phyloP scores from a whole-genome alignment of 331 rosid genomes.

The Erythrophleum ivorense region DNA sequence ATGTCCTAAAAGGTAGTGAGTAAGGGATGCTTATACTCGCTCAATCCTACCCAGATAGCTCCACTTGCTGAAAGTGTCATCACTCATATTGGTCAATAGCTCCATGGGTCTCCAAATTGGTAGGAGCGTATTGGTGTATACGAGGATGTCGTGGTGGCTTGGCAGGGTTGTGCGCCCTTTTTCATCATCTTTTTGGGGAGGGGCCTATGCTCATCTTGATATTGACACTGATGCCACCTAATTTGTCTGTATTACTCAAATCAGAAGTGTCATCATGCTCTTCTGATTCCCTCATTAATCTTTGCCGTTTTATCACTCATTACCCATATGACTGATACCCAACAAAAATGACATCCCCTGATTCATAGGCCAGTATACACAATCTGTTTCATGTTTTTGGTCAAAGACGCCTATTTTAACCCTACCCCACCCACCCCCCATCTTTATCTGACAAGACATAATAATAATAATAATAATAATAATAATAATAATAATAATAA shows the following conservation, averaged over 20 bases:
- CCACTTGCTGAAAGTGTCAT: not conserved
- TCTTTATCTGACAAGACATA: not conserved
- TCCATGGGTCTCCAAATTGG: conserved; percentile 7
- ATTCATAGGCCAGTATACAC: conserved; percentile 11
- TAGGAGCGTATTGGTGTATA: not conserved
- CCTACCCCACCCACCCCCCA: not conserved
- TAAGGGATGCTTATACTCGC: no score
- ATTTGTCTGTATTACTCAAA: not conserved
- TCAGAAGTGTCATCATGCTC: conserved; percentile 34
- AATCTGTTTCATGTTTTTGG: conserved; percentile 1
- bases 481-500: no score
- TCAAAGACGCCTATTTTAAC: conserved; percentile 12
- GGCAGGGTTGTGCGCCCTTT: no score
- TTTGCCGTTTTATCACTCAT: conserved; percentile 40
- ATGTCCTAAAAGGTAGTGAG: no score
- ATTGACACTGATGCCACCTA: conserved; percentile 29
- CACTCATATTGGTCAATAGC: not conserved
- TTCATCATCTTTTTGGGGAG: not conserved
- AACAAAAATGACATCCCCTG: not conserved
- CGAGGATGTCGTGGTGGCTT: no score
- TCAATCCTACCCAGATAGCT: not conserved
- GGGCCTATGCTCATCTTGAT: conserved; percentile 19
- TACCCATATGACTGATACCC: conserved; percentile 20
- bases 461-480: no score
- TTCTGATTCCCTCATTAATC: conserved; percentile 12